Conservation (phyloP, 73 alveolate species). For the Blepharisma japonicum region DNA sequence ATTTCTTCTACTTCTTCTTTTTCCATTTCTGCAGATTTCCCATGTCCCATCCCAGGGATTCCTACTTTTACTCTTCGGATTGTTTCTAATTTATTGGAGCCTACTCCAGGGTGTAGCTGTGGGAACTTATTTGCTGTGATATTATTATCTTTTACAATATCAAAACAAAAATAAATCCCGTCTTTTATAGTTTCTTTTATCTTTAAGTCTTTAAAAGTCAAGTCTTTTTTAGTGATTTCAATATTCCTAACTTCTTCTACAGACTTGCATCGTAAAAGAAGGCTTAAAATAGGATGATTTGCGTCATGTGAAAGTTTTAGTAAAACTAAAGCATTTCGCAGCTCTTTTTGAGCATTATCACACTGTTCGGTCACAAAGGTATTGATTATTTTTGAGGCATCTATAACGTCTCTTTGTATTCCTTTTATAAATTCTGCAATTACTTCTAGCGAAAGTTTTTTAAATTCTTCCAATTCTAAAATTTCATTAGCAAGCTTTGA, state of each 20-base stretch:
- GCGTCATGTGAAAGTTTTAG: background rate
- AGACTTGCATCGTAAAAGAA: background rate
- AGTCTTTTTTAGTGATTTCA: background rate
- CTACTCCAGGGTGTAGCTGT: too few relatives aligned
- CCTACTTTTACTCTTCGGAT: too few relatives aligned
- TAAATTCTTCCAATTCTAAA: conserved; percentile 20
- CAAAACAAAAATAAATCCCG: background rate
- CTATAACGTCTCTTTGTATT: conserved; percentile 1
- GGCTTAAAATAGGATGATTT: background rate
- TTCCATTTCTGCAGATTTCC: too few relatives aligned
- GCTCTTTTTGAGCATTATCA: conserved; percentile 1
- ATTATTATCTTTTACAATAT: too few relatives aligned
- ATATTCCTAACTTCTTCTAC: conserved; percentile 6
- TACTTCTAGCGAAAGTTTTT: background rate
- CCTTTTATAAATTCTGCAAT: background rate
- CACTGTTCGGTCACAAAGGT: background rate
- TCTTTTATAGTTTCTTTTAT: background rate
- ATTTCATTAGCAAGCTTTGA: conserved; percentile 12
- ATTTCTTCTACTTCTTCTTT: too few relatives aligned
- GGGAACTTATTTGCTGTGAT: too few relatives aligned
- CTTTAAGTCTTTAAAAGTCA: background rate
- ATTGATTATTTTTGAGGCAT: background rate
- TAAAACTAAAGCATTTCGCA: background rate
- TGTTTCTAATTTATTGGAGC: too few relatives aligned
- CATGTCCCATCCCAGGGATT: too few relatives aligned